These are phyloP conservation scores for Eutypa lata DNA, from an alignment of 2,329 filamentous ascomycete genomes.

Conservation along the genomic window DNA sequence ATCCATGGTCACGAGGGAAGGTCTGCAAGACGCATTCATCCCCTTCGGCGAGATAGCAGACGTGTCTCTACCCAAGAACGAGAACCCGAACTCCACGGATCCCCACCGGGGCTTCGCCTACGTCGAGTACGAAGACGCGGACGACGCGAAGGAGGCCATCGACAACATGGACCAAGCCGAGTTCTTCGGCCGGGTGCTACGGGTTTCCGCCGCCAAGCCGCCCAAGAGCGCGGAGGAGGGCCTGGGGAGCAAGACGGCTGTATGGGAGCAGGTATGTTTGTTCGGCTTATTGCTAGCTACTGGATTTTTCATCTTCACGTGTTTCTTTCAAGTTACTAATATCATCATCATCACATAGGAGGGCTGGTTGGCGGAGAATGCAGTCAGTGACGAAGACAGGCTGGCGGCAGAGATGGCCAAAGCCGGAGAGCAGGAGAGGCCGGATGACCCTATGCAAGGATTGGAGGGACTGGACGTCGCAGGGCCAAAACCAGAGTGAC, in stretches of 20 bases:
- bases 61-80: constrained; percentile 84
- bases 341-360: constrained; percentile 57
- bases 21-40: constrained; percentile 86
- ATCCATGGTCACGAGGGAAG: constrained; percentile 68
- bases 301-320: neutral
- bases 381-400: constrained; percentile 76
- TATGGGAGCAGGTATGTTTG: constrained; percentile 87
- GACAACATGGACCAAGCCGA: constrained; percentile 99
- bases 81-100: constrained; percentile 58
- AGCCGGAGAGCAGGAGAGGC: constrained; percentile 48
- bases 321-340: constrained; percentile 19
- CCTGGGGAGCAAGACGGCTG: constrained; percentile 84
- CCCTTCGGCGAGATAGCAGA: constrained; percentile 96
- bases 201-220: constrained; percentile 86
- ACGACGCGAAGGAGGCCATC: constrained; percentile 90
- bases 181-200: constrained; percentile 87
- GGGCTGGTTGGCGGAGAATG: constrained; percentile 86
- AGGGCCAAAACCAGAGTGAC: constrained; percentile 76
- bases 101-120: constrained; percentile 85
- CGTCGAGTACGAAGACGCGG: constrained; percentile 83
- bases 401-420: constrained; percentile 54
- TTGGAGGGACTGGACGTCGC: constrained; percentile 91
- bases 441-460: constrained; percentile 91
- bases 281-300: constrained; percentile 2
- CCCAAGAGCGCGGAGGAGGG: constrained; percentile 87